A percentile compares a stretch with the other conserved stretches of the same genome.
phyloP scores from a whole-genome alignment of 441 rosid species.

The Bocquillonia castaneifolia region DNA sequence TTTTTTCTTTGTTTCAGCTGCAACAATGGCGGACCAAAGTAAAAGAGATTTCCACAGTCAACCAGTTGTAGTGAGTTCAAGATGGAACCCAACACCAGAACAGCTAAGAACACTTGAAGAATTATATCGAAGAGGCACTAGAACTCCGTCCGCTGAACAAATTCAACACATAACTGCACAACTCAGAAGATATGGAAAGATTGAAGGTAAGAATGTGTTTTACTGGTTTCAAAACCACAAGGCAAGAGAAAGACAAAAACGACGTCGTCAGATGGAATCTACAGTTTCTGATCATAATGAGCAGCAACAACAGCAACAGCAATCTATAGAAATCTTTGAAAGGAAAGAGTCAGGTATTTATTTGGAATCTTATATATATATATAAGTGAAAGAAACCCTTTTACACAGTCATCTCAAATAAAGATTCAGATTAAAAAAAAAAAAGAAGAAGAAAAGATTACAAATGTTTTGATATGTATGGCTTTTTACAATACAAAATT shows the following conservation, averaged over 20 bases:
- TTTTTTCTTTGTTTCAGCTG: constrained; percentile 14
- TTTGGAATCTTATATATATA: not conserved
- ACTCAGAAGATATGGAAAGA: constrained; percentile 82
- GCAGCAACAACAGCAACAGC: constrained; percentile 15
- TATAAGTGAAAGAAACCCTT: constrained; percentile 4
- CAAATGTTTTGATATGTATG: constrained; percentile 22
- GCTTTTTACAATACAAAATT: constrained; percentile 20
- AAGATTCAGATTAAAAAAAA: not conserved
- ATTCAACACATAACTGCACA: constrained; percentile 85
- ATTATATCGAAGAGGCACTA: constrained; percentile 67
- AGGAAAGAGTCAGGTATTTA: constrained; percentile 62
- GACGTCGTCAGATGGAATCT: constrained; percentile 80
- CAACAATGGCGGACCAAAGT: constrained; percentile 49
- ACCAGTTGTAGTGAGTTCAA: constrained; percentile 69
- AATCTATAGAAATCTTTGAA: constrained; percentile 35
- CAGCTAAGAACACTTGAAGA: constrained; percentile 87
- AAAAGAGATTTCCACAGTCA: constrained; percentile 54
- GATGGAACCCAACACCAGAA: constrained; percentile 98
- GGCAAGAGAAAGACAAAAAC: constrained; percentile 90
- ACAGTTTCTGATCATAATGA: constrained; percentile 22
- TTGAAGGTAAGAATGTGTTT: constrained; percentile 94
- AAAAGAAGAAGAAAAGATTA: not conserved
- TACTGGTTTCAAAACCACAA: constrained; percentile 99
- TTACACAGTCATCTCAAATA: not conserved
- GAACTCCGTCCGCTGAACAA: constrained; percentile 90